Percentiles rank a stretch among this genome's conserved stretches.
Evolutionary conservation across 441 rosid species (phyloP).

Genomic region (Syzygium syzygioides): DNA sequence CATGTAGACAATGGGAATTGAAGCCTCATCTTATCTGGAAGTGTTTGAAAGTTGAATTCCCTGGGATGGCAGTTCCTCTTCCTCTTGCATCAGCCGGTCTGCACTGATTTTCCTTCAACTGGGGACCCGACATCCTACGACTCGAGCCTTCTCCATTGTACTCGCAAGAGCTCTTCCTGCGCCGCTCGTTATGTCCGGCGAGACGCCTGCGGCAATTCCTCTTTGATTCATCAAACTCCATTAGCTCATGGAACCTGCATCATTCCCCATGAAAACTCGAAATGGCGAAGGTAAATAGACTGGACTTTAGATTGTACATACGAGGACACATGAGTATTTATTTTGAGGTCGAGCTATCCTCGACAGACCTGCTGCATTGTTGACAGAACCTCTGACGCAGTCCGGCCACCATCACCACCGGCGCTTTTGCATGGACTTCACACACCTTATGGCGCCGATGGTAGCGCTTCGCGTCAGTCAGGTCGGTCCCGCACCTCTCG

Average conservation of each 20-base stretch:
- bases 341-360: background rate
- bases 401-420: constrained; percentile 36
- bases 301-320: background rate
- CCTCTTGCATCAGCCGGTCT: constrained; percentile 40
- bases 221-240: constrained; percentile 59
- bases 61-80: constrained; percentile 31
- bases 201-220: constrained; percentile 62
- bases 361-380: constrained; percentile 62
- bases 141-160: constrained; percentile 41
- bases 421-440: constrained; percentile 58
- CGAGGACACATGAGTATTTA: background rate
- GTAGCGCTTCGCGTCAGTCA: constrained; percentile 49
- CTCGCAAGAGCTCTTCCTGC: constrained; percentile 50
- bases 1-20: constrained; percentile 9
- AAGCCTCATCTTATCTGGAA: constrained; percentile 40
- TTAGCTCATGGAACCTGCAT: constrained; percentile 59
- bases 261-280: background rate
- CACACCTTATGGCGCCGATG: constrained; percentile 71
- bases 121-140: constrained; percentile 21
- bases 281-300: background rate
- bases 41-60: constrained; percentile 43
- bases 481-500: constrained; percentile 40
- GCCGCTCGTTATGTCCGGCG: constrained; percentile 68
- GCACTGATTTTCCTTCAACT: constrained; percentile 24
- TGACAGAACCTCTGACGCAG: constrained; percentile 61